Evolutionary conservation across 2,329 filamentous ascomycete species (phyloP).

Genomic region (Mycosphaerella sp.): DNA sequence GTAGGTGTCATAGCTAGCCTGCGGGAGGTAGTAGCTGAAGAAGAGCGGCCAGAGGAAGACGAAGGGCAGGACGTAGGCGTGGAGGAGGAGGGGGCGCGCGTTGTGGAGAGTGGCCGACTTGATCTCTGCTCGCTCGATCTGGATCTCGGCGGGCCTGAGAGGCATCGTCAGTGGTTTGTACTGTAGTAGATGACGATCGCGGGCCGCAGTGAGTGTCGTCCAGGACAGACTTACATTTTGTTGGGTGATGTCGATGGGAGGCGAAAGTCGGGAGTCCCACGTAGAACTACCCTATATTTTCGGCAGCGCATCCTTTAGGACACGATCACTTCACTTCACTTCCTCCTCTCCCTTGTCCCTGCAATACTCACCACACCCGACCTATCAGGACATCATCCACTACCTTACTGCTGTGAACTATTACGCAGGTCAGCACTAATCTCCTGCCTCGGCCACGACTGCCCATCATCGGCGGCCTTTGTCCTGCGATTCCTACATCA

Average conservation of each 20-base stretch:
- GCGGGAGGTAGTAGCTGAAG: constrained; percentile 75
- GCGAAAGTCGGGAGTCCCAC: background rate
- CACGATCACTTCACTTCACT: too few species aligned
- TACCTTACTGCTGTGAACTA: too few species aligned
- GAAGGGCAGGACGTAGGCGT: constrained; percentile 92
- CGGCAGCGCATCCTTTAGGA: too few species aligned
- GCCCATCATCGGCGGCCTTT: too few species aligned
- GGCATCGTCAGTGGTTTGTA: constrained; percentile 5
- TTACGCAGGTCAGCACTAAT: too few species aligned
- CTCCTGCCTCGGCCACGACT: too few species aligned
- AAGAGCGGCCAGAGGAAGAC: constrained; percentile 87
- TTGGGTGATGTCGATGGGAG: constrained; percentile 6
- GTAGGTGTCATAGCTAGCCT: constrained; percentile 80
- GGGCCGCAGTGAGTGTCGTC: background rate
- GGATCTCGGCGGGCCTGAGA: constrained; percentile 29
- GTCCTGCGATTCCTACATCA: too few species aligned
- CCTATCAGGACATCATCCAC: too few species aligned
- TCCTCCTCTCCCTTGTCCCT: too few species aligned
- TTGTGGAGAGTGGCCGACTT: constrained; percentile 80
- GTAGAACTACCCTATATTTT: background rate
- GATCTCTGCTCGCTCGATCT: constrained; percentile 90
- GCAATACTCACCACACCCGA: too few species aligned
- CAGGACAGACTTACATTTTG: constrained; percentile 5
- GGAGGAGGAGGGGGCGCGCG: constrained; percentile 71
- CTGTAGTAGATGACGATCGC: too few species aligned